These are phyloP conservation scores for Boletus fagicola DNA, from an alignment of 768 basidiomycete species.

Conservation along the genomic window DNA sequence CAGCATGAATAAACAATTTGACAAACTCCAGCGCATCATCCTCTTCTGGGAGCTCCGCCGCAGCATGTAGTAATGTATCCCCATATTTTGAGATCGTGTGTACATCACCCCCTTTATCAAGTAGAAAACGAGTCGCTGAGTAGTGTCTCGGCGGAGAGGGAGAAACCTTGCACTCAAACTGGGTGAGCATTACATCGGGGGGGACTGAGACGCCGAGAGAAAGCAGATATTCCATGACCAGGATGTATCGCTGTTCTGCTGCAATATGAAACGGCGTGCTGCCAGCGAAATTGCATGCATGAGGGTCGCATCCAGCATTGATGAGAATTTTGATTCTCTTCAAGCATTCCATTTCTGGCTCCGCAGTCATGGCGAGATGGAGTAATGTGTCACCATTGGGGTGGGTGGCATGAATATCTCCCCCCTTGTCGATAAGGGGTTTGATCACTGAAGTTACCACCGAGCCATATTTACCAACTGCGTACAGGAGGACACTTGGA, in stretches of 20 bases:
- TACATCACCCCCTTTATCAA: not conserved
- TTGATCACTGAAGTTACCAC: not conserved
- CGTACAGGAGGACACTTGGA: not conserved
- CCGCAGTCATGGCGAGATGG: not conserved
- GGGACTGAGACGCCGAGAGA: not conserved
- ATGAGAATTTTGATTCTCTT: not conserved
- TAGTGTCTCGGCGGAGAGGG: not conserved
- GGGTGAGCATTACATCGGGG: not conserved
- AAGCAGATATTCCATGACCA: not conserved
- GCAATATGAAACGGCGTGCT: not conserved
- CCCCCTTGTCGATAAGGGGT: not conserved
- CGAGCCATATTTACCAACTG: not conserved
- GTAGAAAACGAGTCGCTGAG: not conserved
- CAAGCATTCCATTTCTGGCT: not conserved
- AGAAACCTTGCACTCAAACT: too few species aligned
- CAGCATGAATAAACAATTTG: not conserved
- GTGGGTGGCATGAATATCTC: not conserved
- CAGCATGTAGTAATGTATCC: not conserved
- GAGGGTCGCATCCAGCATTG: not conserved
- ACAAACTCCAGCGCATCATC: not conserved
- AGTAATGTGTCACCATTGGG: not conserved
- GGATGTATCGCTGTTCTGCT: not conserved
- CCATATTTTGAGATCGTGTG: not conserved
- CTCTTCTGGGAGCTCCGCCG: rapidly evolving
- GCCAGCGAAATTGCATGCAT: not conserved